Conservation (phyloP, 441 rosid species). For the Bocquillonia castaneifolia region DNA sequence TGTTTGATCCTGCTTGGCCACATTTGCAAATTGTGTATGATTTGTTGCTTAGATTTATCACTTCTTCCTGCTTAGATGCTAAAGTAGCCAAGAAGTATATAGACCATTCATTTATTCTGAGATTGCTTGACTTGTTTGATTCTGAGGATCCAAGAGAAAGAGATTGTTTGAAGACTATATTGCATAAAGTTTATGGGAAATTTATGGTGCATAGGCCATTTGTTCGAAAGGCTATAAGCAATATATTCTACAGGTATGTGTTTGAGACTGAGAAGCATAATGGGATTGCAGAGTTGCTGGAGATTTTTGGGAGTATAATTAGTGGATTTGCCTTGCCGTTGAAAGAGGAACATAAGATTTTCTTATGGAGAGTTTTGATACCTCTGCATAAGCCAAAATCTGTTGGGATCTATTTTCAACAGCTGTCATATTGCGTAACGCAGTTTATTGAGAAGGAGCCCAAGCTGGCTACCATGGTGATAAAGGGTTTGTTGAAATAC, state of each 20-base stretch:
- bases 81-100: slow-evolving; percentile 77
- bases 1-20: slow-evolving; percentile 86
- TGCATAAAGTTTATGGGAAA: slow-evolving; percentile 76
- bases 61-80: slow-evolving; percentile 62
- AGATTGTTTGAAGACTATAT: slow-evolving; percentile 70
- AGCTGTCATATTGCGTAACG: slow-evolving; percentile 60
- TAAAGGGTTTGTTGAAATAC: slow-evolving; percentile 68
- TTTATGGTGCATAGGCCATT: slow-evolving; percentile 94
- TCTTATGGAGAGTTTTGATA: slow-evolving; percentile 72
- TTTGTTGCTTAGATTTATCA: slow-evolving; percentile 68
- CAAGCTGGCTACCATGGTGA: slow-evolving; percentile 52
- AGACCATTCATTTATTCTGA: slow-evolving; percentile 75
- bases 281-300: slow-evolving; percentile 81
- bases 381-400: slow-evolving; percentile 86
- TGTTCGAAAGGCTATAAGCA: slow-evolving; percentile 67
- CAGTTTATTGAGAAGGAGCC: slow-evolving; percentile 86
- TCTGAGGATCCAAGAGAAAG: slow-evolving; percentile 91
- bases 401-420: slow-evolving; percentile 70
- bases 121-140: slow-evolving; percentile 76
- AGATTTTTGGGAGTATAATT: slow-evolving; percentile 77
- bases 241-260: slow-evolving; percentile 66
- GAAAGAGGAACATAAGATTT: slow-evolving; percentile 87
- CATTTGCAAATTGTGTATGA: slow-evolving; percentile 86
- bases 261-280: slow-evolving; percentile 77
- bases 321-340: slow-evolving; percentile 84